Evolutionary conservation across 768 basidiomycete genomes (phyloP).

Genomic region (Rhodocollybia butyracea): DNA sequence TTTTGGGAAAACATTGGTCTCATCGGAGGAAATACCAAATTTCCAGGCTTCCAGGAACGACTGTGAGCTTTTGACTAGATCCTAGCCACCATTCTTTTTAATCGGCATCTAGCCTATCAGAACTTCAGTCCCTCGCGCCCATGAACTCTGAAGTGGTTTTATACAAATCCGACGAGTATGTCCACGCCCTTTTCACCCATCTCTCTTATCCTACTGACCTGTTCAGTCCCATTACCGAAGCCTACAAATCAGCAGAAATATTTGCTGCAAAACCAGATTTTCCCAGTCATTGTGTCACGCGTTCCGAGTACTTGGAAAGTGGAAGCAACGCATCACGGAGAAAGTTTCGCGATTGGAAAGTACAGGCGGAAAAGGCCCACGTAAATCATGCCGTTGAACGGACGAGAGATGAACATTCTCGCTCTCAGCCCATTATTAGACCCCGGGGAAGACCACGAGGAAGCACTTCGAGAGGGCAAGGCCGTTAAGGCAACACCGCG

Average conservation of each 20-base stretch:
- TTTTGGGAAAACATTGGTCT: constrained; percentile 94
- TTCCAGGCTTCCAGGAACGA: constrained; percentile 70
- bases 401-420: background rate
- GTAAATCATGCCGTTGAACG: background rate
- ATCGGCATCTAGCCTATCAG: constrained; percentile 30
- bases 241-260: constrained; percentile 56
- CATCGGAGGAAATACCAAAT: constrained; percentile 78
- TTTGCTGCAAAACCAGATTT: constrained; percentile 57
- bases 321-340: constrained; percentile 74
- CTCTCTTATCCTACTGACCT: constrained; percentile 9
- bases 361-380: background rate
- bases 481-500: too few species aligned
- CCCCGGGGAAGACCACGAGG: background rate
- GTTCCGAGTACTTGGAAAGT: constrained; percentile 81
- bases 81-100: too few species aligned
- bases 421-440: background rate
- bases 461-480: background rate
- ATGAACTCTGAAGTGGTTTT: constrained; percentile 72
- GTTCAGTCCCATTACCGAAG: constrained; percentile 61
- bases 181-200: constrained; percentile 8
- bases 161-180: constrained; percentile 73
- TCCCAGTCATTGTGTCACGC: constrained; percentile 54
- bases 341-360: constrained; percentile 68
- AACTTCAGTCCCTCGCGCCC: constrained; percentile 81
- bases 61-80: constrained; percentile 58